Evolutionary conservation across 2,329 filamentous ascomycete genomes (phyloP).

Genomic region (Didymella glomerata): DNA sequence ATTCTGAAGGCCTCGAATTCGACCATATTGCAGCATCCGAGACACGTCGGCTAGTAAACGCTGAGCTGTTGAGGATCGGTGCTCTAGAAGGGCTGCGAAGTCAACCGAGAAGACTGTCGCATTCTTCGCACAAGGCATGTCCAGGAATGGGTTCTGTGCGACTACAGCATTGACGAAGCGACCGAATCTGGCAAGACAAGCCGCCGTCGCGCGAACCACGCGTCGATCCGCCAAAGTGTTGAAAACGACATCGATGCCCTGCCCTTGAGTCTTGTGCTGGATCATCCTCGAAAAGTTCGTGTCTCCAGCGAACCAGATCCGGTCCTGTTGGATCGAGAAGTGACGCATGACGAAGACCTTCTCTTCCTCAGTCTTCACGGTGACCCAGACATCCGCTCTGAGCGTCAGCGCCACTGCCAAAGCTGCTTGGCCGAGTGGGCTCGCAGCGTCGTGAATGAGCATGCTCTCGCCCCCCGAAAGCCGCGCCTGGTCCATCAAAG

Average conservation of each 20-base stretch:
- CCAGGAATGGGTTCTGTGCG: neutral
- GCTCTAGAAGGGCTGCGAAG: slow-evolving; percentile 20
- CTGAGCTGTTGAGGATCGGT: slow-evolving; percentile 28
- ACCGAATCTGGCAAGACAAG: slow-evolving; percentile 53
- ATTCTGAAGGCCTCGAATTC: slow-evolving; percentile 18
- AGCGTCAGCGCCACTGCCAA: slow-evolving; percentile 35
- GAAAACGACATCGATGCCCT: slow-evolving; percentile 50
- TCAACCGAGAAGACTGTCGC: slow-evolving; percentile 26
- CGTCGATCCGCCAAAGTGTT: slow-evolving; percentile 37
- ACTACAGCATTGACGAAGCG: slow-evolving; percentile 24
- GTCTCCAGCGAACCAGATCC: slow-evolving; percentile 43
- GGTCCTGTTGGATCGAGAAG: slow-evolving; percentile 35
- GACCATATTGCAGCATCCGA: slow-evolving; percentile 30
- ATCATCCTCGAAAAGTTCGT: slow-evolving; percentile 38
- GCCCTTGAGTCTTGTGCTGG: slow-evolving; percentile 33
- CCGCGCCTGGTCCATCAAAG: slow-evolving; percentile 40
- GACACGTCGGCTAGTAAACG: slow-evolving; percentile 29
- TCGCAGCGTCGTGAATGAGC: slow-evolving; percentile 42
- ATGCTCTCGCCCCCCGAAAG: slow-evolving; percentile 45
- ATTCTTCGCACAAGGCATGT: slow-evolving; percentile 23
- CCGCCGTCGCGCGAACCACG: slow-evolving; percentile 50
- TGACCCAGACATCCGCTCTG: slow-evolving; percentile 35
- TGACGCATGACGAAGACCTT: slow-evolving; percentile 29
- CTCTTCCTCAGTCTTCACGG: slow-evolving; percentile 37
- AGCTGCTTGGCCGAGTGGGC: slow-evolving; percentile 43